Evolutionary conservation across 441 rosid genomes (phyloP).

Genomic region (Capsella rubella): DNA sequence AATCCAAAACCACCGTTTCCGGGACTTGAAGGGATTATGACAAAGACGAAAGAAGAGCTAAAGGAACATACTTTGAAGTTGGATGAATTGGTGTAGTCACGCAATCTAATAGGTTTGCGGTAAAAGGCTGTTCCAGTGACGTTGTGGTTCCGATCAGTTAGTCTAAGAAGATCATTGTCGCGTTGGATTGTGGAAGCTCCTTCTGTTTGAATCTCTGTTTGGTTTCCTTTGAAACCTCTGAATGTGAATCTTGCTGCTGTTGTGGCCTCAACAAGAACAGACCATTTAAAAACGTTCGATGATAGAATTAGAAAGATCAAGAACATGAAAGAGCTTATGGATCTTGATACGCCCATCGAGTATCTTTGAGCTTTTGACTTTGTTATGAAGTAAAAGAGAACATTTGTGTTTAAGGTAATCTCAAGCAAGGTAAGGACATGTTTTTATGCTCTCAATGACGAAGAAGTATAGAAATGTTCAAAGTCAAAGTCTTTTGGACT

Average conservation of each 20-base stretch:
- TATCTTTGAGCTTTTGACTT: slow-evolving; percentile 26
- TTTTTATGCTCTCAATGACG: slow-evolving; percentile 26
- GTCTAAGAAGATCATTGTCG: slow-evolving; percentile 51
- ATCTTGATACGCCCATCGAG: slow-evolving; percentile 11
- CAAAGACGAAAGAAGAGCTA: slow-evolving; percentile 63
- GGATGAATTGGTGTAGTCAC: slow-evolving; percentile 19
- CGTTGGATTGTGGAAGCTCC: slow-evolving; percentile 42
- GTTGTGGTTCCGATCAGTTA: slow-evolving; percentile 43
- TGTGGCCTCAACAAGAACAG: not conserved
- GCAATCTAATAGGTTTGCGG: slow-evolving; percentile 38
- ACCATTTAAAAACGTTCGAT: slow-evolving; percentile 1
- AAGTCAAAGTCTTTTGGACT: slow-evolving; percentile 39
- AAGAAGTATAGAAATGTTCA: slow-evolving; percentile 25
- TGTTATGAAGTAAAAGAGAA: slow-evolving; percentile 18
- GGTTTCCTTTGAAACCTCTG: slow-evolving; percentile 50
- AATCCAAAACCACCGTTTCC: slow-evolving; percentile 70
- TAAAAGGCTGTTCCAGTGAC: slow-evolving; percentile 64
- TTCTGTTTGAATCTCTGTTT: slow-evolving; percentile 10
- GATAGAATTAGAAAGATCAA: slow-evolving; percentile 13
- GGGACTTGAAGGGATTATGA: slow-evolving; percentile 47
- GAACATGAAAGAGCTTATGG: not conserved
- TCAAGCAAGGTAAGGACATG: slow-evolving; percentile 10
- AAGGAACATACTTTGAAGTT: slow-evolving; percentile 48
- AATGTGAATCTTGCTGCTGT: slow-evolving; percentile 49
- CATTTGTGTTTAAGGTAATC: slow-evolving; percentile 18